phyloP scores from a whole-genome alignment of 129 eudicot genomes.

The Artemisia argyi region DNA sequence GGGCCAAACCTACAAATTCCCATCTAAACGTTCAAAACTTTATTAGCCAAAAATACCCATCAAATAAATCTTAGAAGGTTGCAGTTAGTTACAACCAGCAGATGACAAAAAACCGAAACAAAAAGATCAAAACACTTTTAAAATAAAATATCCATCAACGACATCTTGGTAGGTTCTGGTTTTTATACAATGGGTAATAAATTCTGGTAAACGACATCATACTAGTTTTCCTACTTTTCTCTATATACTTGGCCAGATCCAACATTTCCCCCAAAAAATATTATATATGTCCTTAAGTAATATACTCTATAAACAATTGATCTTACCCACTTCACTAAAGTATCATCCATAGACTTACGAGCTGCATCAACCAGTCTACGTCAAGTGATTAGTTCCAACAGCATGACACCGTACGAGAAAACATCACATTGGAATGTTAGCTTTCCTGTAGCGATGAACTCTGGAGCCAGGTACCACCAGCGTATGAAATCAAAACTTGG shows the following conservation, averaged over 20 bases:
- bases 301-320: neutral
- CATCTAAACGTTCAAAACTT: neutral
- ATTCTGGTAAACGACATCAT: neutral
- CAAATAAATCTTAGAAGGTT: neutral
- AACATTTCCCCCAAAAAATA: neutral
- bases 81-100: neutral
- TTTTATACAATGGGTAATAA: no score
- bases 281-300: no score
- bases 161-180: no score
- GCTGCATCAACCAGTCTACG: slow-evolving; percentile 78
- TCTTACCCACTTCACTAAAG: slow-evolving; percentile 98
- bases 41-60: neutral
- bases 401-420: slow-evolving; percentile 94
- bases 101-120: neutral
- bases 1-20: slow-evolving; percentile 2
- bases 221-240: neutral
- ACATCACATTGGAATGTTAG: slow-evolving; percentile 88
- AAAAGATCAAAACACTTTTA: no score
- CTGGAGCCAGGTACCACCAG: slow-evolving; percentile 99
- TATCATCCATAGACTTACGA: slow-evolving; percentile 79
- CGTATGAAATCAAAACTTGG: no score
- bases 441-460: slow-evolving; percentile 90
- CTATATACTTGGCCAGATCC: neutral
- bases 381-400: slow-evolving; percentile 89
- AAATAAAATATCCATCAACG: no score